Conservation (phyloP, 2,329 filamentous ascomycete species). For the Beauveria sp. region DNA sequence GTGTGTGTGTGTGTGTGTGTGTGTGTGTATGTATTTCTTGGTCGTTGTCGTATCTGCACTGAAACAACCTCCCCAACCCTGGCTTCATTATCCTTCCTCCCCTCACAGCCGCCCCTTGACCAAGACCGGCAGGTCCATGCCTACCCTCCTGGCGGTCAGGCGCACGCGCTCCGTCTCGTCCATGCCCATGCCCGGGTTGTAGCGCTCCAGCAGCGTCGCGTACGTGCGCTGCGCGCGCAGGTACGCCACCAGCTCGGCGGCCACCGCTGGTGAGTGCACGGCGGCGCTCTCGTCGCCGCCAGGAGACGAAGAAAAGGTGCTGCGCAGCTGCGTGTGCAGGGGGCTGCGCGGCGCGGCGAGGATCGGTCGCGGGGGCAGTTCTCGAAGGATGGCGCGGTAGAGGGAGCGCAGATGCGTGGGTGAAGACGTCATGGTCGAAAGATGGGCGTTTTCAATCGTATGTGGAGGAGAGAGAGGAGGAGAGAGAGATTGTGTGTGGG, state of each 20-base stretch:
- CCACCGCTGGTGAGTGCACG: slow-evolving; percentile 29
- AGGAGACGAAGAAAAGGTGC: slow-evolving; percentile 39
- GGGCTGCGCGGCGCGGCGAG: slow-evolving; percentile 52
- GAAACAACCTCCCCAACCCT: too few species aligned
- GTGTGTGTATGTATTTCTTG: not conserved
- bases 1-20: not conserved
- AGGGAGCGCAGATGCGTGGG: slow-evolving; percentile 59
- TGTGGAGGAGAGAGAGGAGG: not conserved
- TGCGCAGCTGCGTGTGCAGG: slow-evolving; percentile 62
- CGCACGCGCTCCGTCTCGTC: slow-evolving; percentile 76
- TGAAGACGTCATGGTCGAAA: slow-evolving; percentile 25
- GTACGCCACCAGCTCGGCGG: slow-evolving; percentile 75
- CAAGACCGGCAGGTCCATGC: slow-evolving; percentile 77
- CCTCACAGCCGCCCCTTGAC: slow-evolving; percentile 21
- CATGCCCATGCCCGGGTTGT: slow-evolving; percentile 90
- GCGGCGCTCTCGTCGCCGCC: slow-evolving; percentile 10
- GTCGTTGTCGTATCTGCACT: too few species aligned
- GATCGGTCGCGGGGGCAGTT: slow-evolving; percentile 66
- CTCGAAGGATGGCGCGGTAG: slow-evolving; percentile 83
- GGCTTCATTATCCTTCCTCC: not conserved
- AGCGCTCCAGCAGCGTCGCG: slow-evolving; percentile 72
- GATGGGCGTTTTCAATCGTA: not conserved
- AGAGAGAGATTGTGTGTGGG: not conserved
- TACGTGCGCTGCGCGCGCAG: slow-evolving; percentile 81
- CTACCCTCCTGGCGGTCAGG: slow-evolving; percentile 77